A percentile compares a stretch with the other conserved stretches of the same genome.
Conservation (phyloP, 208 protist genomes). For the Kentomonas sorsogonicus region DNA sequence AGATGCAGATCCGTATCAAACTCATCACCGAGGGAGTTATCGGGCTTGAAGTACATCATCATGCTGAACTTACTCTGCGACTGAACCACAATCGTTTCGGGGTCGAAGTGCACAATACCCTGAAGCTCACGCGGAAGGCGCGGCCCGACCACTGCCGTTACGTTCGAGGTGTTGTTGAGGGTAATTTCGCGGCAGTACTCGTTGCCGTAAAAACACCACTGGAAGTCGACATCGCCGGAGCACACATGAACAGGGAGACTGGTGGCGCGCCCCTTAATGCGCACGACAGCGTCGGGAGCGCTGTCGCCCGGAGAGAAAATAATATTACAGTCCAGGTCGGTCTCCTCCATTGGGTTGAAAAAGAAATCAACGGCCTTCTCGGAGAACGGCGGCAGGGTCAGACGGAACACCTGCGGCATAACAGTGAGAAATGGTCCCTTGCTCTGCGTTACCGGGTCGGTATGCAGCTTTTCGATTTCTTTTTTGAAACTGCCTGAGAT, state of each 20-base stretch:
- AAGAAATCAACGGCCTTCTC: constrained; percentile 28
- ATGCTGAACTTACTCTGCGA: constrained; percentile 21
- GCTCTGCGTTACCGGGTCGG: constrained; percentile 24
- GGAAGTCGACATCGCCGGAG: constrained; percentile 49
- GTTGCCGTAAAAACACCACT: constrained; percentile 71
- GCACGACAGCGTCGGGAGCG: constrained; percentile 17
- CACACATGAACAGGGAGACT: constrained; percentile 71
- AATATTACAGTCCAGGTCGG: constrained; percentile 34
- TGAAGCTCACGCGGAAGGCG: constrained; percentile 6
- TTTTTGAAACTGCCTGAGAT: constrained; percentile 62
- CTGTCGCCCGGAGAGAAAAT: constrained; percentile 27
- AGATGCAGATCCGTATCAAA: constrained; percentile 2
- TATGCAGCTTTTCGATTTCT: constrained; percentile 41
- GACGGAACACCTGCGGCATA: constrained; percentile 35
- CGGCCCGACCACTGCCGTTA: constrained; percentile 22
- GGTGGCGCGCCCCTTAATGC: constrained; percentile 36
- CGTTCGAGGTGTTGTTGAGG: constrained; percentile 57
- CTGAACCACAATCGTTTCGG: constrained; percentile 29
- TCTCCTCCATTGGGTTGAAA: constrained; percentile 41
- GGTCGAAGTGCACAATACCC: constrained; percentile 22
- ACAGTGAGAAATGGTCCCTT: constrained; percentile 40
- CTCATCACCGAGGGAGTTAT: background rate
- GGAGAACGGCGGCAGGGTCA: constrained; percentile 48
- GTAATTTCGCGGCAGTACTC: constrained; percentile 66
- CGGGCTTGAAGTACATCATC: constrained; percentile 24